These are phyloP conservation scores for Vitis amurensis DNA, from an alignment of 164 flowering plant genomes.

Conservation along the genomic window DNA sequence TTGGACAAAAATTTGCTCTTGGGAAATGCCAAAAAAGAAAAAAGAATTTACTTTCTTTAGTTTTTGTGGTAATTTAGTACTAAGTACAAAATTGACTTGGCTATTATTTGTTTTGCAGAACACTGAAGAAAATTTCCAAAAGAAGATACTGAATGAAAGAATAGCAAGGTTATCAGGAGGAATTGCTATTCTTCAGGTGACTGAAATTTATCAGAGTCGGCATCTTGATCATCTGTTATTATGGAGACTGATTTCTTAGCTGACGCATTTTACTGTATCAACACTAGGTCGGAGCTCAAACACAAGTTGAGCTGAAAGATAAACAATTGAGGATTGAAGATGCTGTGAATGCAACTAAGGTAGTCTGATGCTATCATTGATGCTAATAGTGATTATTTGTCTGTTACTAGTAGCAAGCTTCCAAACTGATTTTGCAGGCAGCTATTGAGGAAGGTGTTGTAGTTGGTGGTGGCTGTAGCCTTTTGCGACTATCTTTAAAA, in stretches of 20 bases:
- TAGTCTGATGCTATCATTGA: conserved; percentile 18
- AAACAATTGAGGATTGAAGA: conserved; percentile 86
- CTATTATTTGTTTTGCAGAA: conserved; percentile 46
- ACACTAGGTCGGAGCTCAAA: conserved; percentile 83
- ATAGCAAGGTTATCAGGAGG: conserved; percentile 85
- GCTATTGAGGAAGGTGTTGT: conserved; percentile 97
- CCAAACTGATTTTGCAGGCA: conserved; percentile 46
- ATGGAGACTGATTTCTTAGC: background rate
- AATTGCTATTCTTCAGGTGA: conserved; percentile 86
- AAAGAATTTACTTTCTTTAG: no score
- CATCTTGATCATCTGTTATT: conserved; percentile 1
- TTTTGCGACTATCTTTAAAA: conserved; percentile 68
- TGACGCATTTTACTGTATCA: background rate
- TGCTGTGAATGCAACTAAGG: conserved; percentile 95
- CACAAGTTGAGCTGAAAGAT: conserved; percentile 86
- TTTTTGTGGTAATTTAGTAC: no score
- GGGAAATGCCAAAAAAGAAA: no score
- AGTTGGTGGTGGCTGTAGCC: conserved; percentile 90
- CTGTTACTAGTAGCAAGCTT: background rate
- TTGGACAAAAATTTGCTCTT: no score
- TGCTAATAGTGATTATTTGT: conserved; percentile 4
- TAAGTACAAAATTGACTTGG: background rate
- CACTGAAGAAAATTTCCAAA: conserved; percentile 67
- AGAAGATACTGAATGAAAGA: conserved; percentile 82
- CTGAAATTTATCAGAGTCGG: background rate